Evolutionary conservation across 2,329 filamentous ascomycete species (phyloP).

Genomic region (Aspergillus niger): DNA sequence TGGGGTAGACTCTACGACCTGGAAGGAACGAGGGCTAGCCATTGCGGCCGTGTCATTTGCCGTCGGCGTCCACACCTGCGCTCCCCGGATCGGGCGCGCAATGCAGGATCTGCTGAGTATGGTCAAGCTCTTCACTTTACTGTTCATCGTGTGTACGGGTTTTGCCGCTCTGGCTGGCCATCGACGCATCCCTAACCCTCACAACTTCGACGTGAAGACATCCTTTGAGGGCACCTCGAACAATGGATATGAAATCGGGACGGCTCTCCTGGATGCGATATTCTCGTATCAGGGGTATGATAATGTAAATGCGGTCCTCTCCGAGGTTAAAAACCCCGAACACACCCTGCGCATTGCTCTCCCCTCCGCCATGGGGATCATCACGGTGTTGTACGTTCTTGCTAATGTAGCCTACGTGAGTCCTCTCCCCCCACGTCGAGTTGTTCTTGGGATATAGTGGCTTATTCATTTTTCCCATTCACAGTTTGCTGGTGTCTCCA

Average conservation of each 20-base stretch:
- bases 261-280: slow-evolving; percentile 35
- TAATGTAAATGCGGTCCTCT: slow-evolving; percentile 41
- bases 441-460: not conserved
- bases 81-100: slow-evolving; percentile 43
- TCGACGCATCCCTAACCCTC: slow-evolving; percentile 40
- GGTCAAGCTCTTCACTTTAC: slow-evolving; percentile 49
- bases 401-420: slow-evolving; percentile 55
- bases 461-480: not conserved
- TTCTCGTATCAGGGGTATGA: slow-evolving; percentile 51
- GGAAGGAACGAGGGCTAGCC: slow-evolving; percentile 30
- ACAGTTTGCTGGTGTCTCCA: slow-evolving; percentile 53
- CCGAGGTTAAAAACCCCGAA: slow-evolving; percentile 56
- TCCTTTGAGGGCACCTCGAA: slow-evolving; percentile 24
- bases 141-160: slow-evolving; percentile 47
- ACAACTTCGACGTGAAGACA: slow-evolving; percentile 41
- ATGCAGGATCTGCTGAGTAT: slow-evolving; percentile 50
- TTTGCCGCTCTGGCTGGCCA: slow-evolving; percentile 41
- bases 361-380: slow-evolving; percentile 53
- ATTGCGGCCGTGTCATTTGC: slow-evolving; percentile 33
- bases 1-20: slow-evolving; percentile 24
- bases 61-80: slow-evolving; percentile 46
- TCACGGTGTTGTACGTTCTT: slow-evolving; percentile 56
- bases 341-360: slow-evolving; percentile 57
- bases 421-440: not conserved
- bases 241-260: slow-evolving; percentile 26